These are phyloP conservation scores for Xylariaceae sp. DNA, from an alignment of 2,329 filamentous ascomycete genomes.

Conservation along the genomic window DNA sequence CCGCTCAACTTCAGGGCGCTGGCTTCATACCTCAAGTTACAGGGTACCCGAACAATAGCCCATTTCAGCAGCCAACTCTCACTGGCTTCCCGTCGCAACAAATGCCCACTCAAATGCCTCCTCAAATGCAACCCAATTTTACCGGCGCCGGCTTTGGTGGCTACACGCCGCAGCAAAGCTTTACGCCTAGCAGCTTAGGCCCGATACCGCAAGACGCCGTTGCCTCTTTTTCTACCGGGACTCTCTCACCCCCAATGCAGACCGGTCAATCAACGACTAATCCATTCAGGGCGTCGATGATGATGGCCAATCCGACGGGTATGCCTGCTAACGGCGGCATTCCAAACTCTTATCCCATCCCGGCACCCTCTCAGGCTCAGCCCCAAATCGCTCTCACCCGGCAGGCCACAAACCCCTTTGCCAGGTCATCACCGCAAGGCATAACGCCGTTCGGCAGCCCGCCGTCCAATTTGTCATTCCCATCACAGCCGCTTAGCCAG, in stretches of 20 bases:
- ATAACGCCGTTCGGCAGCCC: slow-evolving; percentile 37
- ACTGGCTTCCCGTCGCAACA: slow-evolving; percentile 35
- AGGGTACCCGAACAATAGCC: slow-evolving; percentile 40
- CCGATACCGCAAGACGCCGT: slow-evolving; percentile 56
- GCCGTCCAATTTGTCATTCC: slow-evolving; percentile 42
- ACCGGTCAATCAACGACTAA: slow-evolving; percentile 68
- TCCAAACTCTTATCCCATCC: slow-evolving; percentile 37
- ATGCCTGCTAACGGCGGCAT: slow-evolving; percentile 30
- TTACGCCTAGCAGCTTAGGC: slow-evolving; percentile 50
- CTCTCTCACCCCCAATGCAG: slow-evolving; percentile 39
- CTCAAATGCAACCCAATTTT: slow-evolving; percentile 46
- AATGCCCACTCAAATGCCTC: slow-evolving; percentile 42
- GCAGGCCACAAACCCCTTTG: slow-evolving; percentile 83
- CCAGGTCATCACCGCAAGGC: slow-evolving; percentile 55
- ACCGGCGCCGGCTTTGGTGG: slow-evolving; percentile 80
- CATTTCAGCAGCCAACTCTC: slow-evolving; percentile 41
- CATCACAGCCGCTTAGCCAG: slow-evolving; percentile 38
- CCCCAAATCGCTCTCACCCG: slow-evolving; percentile 39
- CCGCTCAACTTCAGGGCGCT: slow-evolving; percentile 30
- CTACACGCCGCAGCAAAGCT: slow-evolving; percentile 63
- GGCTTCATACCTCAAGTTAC: slow-evolving; percentile 34
- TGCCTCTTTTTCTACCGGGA: slow-evolving; percentile 46
- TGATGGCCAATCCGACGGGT: slow-evolving; percentile 57
- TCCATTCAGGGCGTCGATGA: slow-evolving; percentile 89
- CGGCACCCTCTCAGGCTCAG: slow-evolving; percentile 37